A percentile compares a stretch with the other conserved stretches of the same genome.
Conservation (phyloP, 2,329 filamentous ascomycete genomes). For the Purpureocillium lavendulum region DNA sequence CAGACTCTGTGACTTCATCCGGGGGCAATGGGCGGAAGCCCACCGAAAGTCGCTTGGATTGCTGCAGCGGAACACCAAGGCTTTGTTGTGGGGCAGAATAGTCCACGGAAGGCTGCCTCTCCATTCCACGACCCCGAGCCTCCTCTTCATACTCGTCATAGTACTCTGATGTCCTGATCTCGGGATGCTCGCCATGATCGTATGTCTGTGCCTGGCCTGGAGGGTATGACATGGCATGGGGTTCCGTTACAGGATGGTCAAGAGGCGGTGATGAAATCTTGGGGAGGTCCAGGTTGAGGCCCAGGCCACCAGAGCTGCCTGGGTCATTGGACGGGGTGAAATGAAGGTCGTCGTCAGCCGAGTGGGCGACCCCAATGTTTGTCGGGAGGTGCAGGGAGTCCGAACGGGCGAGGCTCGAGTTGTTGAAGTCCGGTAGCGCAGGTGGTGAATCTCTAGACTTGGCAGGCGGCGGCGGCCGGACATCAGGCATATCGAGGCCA, state of each 20-base stretch:
- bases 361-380: conserved; percentile 10
- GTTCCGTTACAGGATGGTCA: conserved; percentile 9
- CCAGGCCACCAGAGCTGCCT: conserved; percentile 20
- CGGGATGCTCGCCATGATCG: conserved; percentile 13
- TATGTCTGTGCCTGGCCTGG: conserved; percentile 6
- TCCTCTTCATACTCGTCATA: conserved; percentile 23
- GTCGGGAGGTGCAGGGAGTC: no score
- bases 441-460: conserved; percentile 18
- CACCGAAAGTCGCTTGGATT: conserved; percentile 54
- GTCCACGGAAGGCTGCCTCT: conserved; percentile 15
- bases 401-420: no score
- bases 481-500: neutral
- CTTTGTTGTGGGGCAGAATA: conserved; percentile 15
- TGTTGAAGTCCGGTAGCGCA: conserved; percentile 5
- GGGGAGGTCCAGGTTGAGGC: conserved; percentile 26
- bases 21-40: conserved; percentile 81
- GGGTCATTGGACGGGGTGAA: conserved; percentile 17
- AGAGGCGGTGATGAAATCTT: conserved; percentile 16
- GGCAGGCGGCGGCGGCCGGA: conserved; percentile 20
- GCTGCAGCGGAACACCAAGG: conserved; percentile 46
- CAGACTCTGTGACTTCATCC: conserved; percentile 66
- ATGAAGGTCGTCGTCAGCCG: conserved; percentile 11
- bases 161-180: conserved; percentile 21
- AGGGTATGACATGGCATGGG: neutral
- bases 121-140: conserved; percentile 25